A percentile compares a stretch with the other conserved stretches of the same genome.
Conservation (phyloP, 2,329 filamentous ascomycete species). For the Stachybotrys elegans region DNA sequence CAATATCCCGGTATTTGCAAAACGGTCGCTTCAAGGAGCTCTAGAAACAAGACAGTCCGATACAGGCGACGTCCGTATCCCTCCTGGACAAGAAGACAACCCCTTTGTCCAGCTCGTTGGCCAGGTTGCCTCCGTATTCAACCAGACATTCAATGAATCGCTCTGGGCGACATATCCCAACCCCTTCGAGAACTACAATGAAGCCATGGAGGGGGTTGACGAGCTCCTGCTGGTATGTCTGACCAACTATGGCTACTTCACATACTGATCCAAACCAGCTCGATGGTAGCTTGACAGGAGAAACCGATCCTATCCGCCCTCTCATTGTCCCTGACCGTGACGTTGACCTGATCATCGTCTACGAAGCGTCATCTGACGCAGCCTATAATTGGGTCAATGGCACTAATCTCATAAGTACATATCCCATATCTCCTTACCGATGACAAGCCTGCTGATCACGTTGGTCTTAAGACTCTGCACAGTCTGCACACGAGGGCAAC, state of each 20-base stretch:
- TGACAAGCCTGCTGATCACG: not conserved
- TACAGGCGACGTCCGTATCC: conserved; percentile 12
- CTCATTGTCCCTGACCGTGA: conserved; percentile 20
- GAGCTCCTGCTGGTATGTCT: conserved; percentile 19
- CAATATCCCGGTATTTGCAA: conserved; percentile 16
- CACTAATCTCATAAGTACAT: conserved; percentile 18
- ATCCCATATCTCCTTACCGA: too few relatives aligned
- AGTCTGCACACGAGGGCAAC: conserved; percentile 15
- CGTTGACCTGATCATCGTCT: conserved; percentile 24
- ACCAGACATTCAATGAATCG: conserved; percentile 22
- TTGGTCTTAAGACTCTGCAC: conserved; percentile 7
- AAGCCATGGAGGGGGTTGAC: conserved; percentile 16
- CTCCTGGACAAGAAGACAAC: conserved; percentile 11
- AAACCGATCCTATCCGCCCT: conserved; percentile 22
- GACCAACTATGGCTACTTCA: not conserved
- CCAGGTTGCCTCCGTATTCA: conserved; percentile 16
- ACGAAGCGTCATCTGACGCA: conserved; percentile 22
- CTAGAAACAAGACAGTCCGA: conserved; percentile 7
- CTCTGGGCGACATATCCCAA: conserved; percentile 25
- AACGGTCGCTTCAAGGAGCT: conserved; percentile 13
- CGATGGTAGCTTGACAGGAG: conserved; percentile 24
- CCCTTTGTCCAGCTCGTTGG: conserved; percentile 17
- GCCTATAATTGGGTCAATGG: conserved; percentile 20
- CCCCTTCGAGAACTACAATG: conserved; percentile 21
- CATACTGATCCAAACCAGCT: conserved; percentile 10